phyloP scores from a whole-genome alignment of 148 eudicot species.

The Drosera capensis region DNA sequence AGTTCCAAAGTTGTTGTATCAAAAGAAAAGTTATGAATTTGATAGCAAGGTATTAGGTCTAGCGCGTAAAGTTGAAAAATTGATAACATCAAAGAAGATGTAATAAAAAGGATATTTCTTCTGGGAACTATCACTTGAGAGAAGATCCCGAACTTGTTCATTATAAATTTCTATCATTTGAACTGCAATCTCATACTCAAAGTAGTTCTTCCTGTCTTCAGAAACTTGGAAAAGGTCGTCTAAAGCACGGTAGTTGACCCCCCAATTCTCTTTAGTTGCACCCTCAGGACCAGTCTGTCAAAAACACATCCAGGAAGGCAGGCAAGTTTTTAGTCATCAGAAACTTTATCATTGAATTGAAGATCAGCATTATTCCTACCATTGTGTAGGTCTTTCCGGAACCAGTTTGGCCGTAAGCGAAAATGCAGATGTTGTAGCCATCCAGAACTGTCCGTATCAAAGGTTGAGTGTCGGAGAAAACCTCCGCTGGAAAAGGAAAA shows the following conservation, averaged over 20 bases:
- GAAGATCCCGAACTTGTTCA: slow-evolving; percentile 63
- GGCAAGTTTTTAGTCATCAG: slow-evolving; percentile 3
- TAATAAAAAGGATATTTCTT: slow-evolving; percentile 57
- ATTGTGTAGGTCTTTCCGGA: slow-evolving; percentile 74
- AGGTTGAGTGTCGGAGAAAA: slow-evolving; percentile 49
- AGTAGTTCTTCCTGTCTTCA: slow-evolving; percentile 29
- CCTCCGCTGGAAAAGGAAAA: slow-evolving; percentile 24
- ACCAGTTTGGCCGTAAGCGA: slow-evolving; percentile 87
- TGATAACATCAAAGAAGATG: not conserved
- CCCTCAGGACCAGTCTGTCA: slow-evolving; percentile 46
- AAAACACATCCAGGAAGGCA: slow-evolving; percentile 3
- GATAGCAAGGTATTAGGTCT: not conserved
- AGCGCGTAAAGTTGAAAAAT: not conserved
- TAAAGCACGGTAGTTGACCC: slow-evolving; percentile 61
- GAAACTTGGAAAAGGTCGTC: slow-evolving; percentile 48
- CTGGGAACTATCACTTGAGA: slow-evolving; percentile 28
- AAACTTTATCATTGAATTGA: not conserved
- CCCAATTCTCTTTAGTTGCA: slow-evolving; percentile 46
- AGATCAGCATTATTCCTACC: slow-evolving; percentile 21
- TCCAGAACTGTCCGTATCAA: slow-evolving; percentile 60
- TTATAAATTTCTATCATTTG: slow-evolving; percentile 79
- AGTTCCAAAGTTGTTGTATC: too few relatives aligned
- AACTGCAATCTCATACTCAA: slow-evolving; percentile 42
- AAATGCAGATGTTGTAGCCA: slow-evolving; percentile 66
- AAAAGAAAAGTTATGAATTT: too few relatives aligned